phyloP scores from a whole-genome alignment of 2,329 filamentous ascomycete species.

The Fusarium chaquense region DNA sequence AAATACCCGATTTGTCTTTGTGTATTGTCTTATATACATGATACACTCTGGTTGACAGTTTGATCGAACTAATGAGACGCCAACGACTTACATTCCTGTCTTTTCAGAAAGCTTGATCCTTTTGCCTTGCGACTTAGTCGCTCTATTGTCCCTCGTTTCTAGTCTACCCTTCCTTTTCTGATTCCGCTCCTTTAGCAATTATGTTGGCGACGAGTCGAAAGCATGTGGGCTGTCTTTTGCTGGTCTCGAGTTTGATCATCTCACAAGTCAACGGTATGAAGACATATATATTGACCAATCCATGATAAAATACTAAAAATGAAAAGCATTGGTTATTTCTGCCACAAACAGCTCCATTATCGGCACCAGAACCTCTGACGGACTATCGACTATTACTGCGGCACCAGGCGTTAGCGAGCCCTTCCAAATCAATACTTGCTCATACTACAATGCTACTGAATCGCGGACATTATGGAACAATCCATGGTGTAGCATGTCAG shows the following conservation, averaged over 20 bases:
- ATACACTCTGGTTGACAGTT: background rate
- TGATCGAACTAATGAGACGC: background rate
- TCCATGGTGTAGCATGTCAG: background rate
- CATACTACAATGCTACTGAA: background rate
- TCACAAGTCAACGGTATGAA: background rate
- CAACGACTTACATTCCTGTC: background rate
- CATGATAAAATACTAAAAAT: background rate
- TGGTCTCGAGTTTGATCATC: background rate
- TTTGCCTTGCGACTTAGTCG: background rate
- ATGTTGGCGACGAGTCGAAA: background rate
- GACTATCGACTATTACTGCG: background rate
- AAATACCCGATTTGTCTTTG: background rate
- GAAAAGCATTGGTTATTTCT: background rate
- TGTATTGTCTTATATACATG: background rate
- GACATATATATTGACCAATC: background rate
- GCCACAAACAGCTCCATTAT: background rate
- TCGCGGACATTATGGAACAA: background rate
- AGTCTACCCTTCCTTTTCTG: background rate
- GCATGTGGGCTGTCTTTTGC: background rate
- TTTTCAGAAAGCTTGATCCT: background rate
- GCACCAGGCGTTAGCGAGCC: background rate
- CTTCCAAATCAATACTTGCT: conserved; percentile 1
- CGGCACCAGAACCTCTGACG: background rate
- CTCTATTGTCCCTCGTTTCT: background rate
- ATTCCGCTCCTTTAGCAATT: background rate